Base-by-base conservation (phyloP, 192 early-diverging fungal species). In the Coemansia sp. region DNA sequence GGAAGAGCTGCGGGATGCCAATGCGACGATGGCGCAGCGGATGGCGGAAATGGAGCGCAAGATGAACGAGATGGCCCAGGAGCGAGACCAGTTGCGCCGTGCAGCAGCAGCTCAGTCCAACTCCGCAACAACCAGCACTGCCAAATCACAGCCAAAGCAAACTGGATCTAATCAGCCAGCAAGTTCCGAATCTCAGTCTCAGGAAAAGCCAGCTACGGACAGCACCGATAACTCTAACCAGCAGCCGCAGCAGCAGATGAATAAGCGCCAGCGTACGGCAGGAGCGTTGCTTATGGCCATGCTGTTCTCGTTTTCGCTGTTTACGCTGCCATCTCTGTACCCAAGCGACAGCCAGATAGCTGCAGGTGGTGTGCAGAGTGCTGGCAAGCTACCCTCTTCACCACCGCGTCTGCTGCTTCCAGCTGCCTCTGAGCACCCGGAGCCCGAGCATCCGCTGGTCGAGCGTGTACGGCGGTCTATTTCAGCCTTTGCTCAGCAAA, bases 251-350 rank as follows among this genome's bases (percentile, higher is more conserved):
- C 43, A 45, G 43, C 43, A 19, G 43, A n/a, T 18, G 48, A 50
- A 36, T 8, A 50, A 50, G 48, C 48, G 48, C 20, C 71, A 64
- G 40, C 63, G 56, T 12, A 43, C 63, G 10, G 66, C 64, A 1
- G 63, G 72, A 2, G 63, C 66, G 5, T 30, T 76, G 14, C 52
- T 76, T 14, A 79, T 91, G 91, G 86, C 87, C 9, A 77, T 91
- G 42, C 62, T 94, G 23, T 90, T 94, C 57, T 94, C 92, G 37
- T 89, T 94, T 66, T 87, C 88, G 31, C 44, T 92, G 58, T 84
- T 94, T 38, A 84, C 87, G 42, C 63, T 94, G 50, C 90, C 90
- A 0, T 80, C 80, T 8, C 50, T 82, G 30, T 76, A 72, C 18
- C 51, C 61, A 5, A 37, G 54, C 18, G 46, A 70, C 16, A 70